Evolutionary conservation across 2,329 filamentous ascomycete genomes (phyloP), one percentile per base, ranked within the genome.

Genomic region (Trichophyton rubrum): DNA sequence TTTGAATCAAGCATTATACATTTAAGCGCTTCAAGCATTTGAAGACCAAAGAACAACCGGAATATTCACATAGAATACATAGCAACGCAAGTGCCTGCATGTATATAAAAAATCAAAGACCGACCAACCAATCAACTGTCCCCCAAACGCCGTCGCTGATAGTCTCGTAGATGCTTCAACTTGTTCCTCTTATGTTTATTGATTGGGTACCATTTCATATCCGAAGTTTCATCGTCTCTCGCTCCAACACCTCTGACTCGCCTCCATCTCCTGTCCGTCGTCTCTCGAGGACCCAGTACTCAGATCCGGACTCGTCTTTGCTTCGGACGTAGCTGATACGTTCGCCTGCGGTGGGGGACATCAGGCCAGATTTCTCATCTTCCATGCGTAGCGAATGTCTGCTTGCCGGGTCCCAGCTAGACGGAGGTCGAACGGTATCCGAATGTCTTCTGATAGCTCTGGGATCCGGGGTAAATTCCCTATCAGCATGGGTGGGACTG

Each of bases 221-320:
- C 27, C 66, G 62, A 6, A 64, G 63, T 35, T 62, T 66, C 62
- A 71, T 63, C 59, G 68, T 63, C 61, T 70, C 69, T 15, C 68
- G 66, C 58, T 69, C 67, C 47, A 73, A 63, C 15, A 73, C 60
- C 66, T 73, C 71, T 35, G 67, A 61, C 62, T 70, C 69, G 27
- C 71, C 71, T 47, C 66, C 67, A 61, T 71, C 71, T 30, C 67
- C 66, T 15, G 69, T 69, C 13, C 71, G 63, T 55, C 70, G 66
- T 59, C 69, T 70, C 64, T 74, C 72, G 11, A 72, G 59, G 3
- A 74, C 67, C 71, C 72, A 74, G 33, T 69, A 67, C 9, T 70
- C 68, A n/a, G 64, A 65, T 30, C 69, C 68, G 24, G 70, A 68
- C 27, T 67, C 64, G 40, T 69, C 67, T n/a, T 59, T 65, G 43